Evolutionary conservation across 2,329 filamentous ascomycete species (phyloP).

Genomic region (Aspergillus flavus): DNA sequence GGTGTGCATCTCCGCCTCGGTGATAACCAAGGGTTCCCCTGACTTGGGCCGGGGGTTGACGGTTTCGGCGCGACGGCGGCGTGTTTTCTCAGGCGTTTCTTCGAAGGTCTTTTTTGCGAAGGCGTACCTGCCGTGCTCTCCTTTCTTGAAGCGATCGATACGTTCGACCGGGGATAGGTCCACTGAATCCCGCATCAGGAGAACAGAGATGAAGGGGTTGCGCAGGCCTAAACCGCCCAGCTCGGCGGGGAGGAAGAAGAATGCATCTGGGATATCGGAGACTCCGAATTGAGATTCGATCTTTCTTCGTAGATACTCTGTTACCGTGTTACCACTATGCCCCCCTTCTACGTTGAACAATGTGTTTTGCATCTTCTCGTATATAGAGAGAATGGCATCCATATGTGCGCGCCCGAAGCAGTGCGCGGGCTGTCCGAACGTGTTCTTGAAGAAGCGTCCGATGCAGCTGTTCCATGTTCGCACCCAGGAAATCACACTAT

Average conservation of each 20-base stretch:
- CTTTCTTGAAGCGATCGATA: slow-evolving; percentile 26
- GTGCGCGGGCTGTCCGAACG: slow-evolving; percentile 54
- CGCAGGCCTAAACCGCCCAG: slow-evolving; percentile 51
- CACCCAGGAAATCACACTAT: slow-evolving; percentile 57
- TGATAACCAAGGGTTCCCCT: slow-evolving; percentile 3
- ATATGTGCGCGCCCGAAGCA: slow-evolving; percentile 55
- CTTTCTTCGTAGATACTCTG: slow-evolving; percentile 52
- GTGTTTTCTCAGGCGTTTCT: slow-evolving; percentile 11
- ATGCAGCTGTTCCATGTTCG: slow-evolving; percentile 59
- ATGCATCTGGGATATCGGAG: slow-evolving; percentile 47
- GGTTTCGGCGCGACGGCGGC: background rate
- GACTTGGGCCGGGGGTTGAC: background rate
- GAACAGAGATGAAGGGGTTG: slow-evolving; percentile 50
- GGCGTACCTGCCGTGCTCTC: slow-evolving; percentile 27
- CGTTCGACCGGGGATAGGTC: slow-evolving; percentile 26
- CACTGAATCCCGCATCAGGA: slow-evolving; percentile 39
- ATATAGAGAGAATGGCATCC: slow-evolving; percentile 50
- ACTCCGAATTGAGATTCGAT: slow-evolving; percentile 54
- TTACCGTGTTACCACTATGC: slow-evolving; percentile 42
- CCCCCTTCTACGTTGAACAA: slow-evolving; percentile 39
- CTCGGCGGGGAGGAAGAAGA: slow-evolving; percentile 51
- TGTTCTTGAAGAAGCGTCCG: slow-evolving; percentile 54
- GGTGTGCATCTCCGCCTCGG: slow-evolving; percentile 19
- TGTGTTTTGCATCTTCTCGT: slow-evolving; percentile 49
- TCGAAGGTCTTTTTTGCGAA: slow-evolving; percentile 28